Evolutionary conservation across 2,329 filamentous ascomycete species (phyloP).

Genomic region (Aspergillus persii): DNA sequence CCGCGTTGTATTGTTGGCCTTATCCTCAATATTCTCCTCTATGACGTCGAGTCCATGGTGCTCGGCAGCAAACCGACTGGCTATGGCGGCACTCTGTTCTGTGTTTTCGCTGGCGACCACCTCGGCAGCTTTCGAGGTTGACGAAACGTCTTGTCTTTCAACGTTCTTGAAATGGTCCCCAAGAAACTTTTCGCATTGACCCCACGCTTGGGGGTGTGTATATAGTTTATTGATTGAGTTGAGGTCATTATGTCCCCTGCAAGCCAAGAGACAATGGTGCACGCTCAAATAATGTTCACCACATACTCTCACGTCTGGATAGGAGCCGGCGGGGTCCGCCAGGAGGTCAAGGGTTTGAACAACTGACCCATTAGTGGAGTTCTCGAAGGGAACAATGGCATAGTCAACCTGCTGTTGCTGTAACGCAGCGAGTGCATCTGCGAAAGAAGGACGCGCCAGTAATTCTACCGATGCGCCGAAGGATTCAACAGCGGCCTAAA

Average conservation of each 20-base stretch:
- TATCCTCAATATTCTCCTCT: slow-evolving; percentile 48
- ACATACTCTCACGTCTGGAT: slow-evolving; percentile 70
- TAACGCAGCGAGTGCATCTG: slow-evolving; percentile 75
- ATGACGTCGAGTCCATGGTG: slow-evolving; percentile 69
- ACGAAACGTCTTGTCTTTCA: slow-evolving; percentile 80
- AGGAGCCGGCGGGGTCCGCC: slow-evolving; percentile 66
- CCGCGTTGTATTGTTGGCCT: slow-evolving; percentile 46
- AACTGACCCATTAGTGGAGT: slow-evolving; percentile 91
- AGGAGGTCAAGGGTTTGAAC: slow-evolving; percentile 87
- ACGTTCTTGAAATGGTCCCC: slow-evolving; percentile 65
- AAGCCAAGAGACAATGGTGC: slow-evolving; percentile 73
- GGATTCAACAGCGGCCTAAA: slow-evolving; percentile 54
- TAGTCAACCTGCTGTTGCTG: slow-evolving; percentile 63
- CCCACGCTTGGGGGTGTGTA: slow-evolving; percentile 93
- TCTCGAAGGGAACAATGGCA: slow-evolving; percentile 92
- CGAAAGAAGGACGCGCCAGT: slow-evolving; percentile 37
- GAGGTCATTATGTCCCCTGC: slow-evolving; percentile 38
- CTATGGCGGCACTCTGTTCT: slow-evolving; percentile 71
- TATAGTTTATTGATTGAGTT: slow-evolving; percentile 72
- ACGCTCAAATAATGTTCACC: slow-evolving; percentile 85
- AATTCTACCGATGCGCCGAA: slow-evolving; percentile 42
- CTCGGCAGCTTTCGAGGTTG: slow-evolving; percentile 81
- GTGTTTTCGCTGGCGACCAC: slow-evolving; percentile 60
- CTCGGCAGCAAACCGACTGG: slow-evolving; percentile 69
- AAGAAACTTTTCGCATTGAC: slow-evolving; percentile 80